Base-by-base conservation (phyloP, 2,329 filamentous ascomycete species). In the Diaporthe ilicicola region DNA sequence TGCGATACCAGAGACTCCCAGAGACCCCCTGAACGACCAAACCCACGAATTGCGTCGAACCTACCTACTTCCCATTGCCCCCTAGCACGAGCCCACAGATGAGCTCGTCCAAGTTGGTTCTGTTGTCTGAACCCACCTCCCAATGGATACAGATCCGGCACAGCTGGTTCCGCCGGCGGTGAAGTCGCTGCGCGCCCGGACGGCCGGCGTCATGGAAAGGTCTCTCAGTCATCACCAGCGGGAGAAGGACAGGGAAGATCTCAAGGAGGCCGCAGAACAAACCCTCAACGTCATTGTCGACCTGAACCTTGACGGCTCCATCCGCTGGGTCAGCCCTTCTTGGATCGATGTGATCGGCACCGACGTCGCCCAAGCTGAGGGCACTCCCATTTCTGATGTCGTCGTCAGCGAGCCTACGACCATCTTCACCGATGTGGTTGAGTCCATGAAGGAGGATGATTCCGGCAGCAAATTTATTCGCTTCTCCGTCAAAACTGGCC, bases 251-350 rank as follows among this genome's bases (percentile, higher is more conserved):
- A 90, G 95, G 73, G 93, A 97, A 79, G 95, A 98, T 80, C 88
- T 99, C 76, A 94, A 95, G 78, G 94, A 97, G 84, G 96, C 95
- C 50, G 96, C 95, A 64, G 95, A 98, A 83, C 94, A 98, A 84
- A 98, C 95, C 27, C 87, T 97, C 79, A 99, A 98, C 82, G 93
- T 97, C 74, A 97, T 99, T 80, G 88, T 99, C 79, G 95, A 99
- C 83, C 87, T 99, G 74, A 94, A 94, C 78, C 88, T 98, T 69
- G 93, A 98, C 78, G 94, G 94, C 74, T 92, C 90, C 73, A 92
- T 99, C 77, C 93, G 94, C 82, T 99, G 96, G 94, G 95, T 97
- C 76, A 98, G 95, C 80, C 94, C 95, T 15, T 98, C 95, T 19
- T 99, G 96, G 96, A 89, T 90, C 72, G 94, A 98, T 77, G 92